Conservation (phyloP, 352 stramenopile species). For the Globisporangium yorkense region DNA sequence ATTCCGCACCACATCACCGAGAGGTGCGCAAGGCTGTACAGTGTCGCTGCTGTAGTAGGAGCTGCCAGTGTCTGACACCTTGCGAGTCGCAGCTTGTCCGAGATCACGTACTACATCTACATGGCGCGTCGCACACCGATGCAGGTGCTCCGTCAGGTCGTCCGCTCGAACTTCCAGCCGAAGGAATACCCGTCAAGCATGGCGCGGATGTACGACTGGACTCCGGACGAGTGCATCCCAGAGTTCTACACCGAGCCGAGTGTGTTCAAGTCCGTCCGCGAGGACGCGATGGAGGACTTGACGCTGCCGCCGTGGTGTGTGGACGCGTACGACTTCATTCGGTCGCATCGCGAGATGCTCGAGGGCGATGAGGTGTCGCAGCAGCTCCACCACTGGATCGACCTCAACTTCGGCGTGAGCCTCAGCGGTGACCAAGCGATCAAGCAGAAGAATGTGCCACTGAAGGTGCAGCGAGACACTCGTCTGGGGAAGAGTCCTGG, state of each 20-base stretch:
- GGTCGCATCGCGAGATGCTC: conserved; percentile 88
- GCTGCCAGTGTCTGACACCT: no score
- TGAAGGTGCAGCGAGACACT: conserved; percentile 34
- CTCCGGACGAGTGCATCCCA: conserved; percentile 94
- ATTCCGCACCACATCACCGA: conserved; percentile 94
- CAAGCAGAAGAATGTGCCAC: conserved; percentile 88
- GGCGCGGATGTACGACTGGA: conserved; percentile 90
- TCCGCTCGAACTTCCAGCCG: conserved; percentile 90
- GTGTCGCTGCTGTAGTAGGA: no score
- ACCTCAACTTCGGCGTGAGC: conserved; percentile 93
- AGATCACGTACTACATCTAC: conserved; percentile 97
- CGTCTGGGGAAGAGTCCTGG: conserved; percentile 50
- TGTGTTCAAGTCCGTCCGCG: conserved; percentile 85
- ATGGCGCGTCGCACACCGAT: conserved; percentile 89
- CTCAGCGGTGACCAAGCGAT: conserved; percentile 78
- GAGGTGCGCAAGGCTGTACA: conserved; percentile 25
- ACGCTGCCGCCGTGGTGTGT: conserved; percentile 74
- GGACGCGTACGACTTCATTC: conserved; percentile 70
- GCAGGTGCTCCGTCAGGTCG: conserved; percentile 73
- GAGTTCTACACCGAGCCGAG: conserved; percentile 91
- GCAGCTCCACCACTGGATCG: conserved; percentile 92
- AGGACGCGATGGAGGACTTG: conserved; percentile 60
- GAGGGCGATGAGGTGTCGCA: conserved; percentile 87
- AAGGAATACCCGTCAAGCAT: conserved; percentile 93
- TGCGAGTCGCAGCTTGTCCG: conserved; percentile 54